phyloP scores from a whole-genome alignment of 2,329 filamentous ascomycete genomes.

The Aspergillus awamori region DNA sequence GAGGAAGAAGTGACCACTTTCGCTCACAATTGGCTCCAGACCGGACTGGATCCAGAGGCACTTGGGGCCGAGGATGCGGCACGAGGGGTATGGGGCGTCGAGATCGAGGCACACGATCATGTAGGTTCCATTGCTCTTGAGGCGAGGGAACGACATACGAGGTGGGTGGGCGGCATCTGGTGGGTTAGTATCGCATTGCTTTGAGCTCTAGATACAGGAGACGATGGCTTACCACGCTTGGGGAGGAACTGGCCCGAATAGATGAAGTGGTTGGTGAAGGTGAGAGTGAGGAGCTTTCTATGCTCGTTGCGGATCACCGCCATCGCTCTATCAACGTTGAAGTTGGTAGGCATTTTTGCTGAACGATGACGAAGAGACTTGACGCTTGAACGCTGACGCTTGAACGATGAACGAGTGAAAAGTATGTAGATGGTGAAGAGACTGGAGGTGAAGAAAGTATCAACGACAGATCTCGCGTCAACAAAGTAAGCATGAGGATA shows the following conservation, averaged over 20 bases:
- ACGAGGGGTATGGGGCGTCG: not conserved
- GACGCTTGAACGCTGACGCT: not conserved
- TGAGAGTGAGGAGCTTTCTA: not conserved
- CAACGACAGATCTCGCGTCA: too few species aligned
- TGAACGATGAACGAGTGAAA: not conserved
- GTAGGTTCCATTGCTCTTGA: not conserved
- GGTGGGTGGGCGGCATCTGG: not conserved
- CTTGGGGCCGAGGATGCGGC: not conserved
- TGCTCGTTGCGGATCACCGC: not conserved
- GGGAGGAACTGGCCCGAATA: not conserved
- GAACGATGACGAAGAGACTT: not conserved
- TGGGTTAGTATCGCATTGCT: not conserved
- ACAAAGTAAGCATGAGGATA: too few species aligned
- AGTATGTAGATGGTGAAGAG: too few species aligned
- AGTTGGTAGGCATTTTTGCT: not conserved
- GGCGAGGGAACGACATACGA: not conserved
- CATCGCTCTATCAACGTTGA: not conserved
- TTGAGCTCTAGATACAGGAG: too few species aligned
- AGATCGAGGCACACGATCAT: not conserved
- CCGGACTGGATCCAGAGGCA: slow-evolving; percentile 7
- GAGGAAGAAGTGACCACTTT: not conserved
- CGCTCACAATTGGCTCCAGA: not conserved
- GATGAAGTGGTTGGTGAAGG: not conserved
- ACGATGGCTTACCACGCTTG: not conserved
- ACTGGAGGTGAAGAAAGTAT: too few species aligned